Base-by-base conservation (phyloP, 352 stramenopile species). In the Thalassiosira pacifica region DNA sequence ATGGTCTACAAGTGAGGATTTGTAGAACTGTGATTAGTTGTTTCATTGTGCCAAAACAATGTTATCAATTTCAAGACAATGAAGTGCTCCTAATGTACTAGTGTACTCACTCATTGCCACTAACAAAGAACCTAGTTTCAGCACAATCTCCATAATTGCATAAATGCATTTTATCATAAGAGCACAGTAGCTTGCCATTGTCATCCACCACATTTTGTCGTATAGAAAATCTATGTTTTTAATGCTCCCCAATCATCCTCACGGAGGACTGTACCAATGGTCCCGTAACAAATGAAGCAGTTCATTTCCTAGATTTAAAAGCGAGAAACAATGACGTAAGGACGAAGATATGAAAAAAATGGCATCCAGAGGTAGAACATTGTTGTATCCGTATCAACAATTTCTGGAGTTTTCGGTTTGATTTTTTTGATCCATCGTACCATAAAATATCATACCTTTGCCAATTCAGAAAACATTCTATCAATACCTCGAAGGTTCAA, bases 81-180 rank as follows among this genome's bases (percentile, higher is more conserved):
- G n/a, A n/a, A n/a, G n/a, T n/a, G n/a, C n/a, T n/a, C n/a, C n/a
- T n/a, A n/a, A n/a, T n/a, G n/a, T n/a, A n/a, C n/a, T n/a, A n/a
- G n/a, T n/a, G n/a, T 34, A 42, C 68, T 76, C 24, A 76, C 55
- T 27, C 29, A 24, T 67, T 76, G 3, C 73, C 73, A 18, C 65
- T 31, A 55, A 55, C 18, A 75, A 87, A 87, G 27, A 76, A 83
- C 34, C 74, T 37, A 22, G 80, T 84, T 69, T 87, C 74, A n/a
- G 65, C 40, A 73, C 80, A 87, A 40, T 83, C 80, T 10, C 80
- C 80, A 68, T 84, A 83, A 78, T 87, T 52, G 67, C 74, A 87
- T n/a, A 87, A 53, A 57, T 84, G 67, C n/a, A 83, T 87, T 72
- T 87, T 87, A 42, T 83, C 74, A 45, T 87, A 87, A 19, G 34